These are phyloP conservation scores for Botryotinia narcissicola DNA, from an alignment of 2,329 filamentous ascomycete species.

Conservation along the genomic window DNA sequence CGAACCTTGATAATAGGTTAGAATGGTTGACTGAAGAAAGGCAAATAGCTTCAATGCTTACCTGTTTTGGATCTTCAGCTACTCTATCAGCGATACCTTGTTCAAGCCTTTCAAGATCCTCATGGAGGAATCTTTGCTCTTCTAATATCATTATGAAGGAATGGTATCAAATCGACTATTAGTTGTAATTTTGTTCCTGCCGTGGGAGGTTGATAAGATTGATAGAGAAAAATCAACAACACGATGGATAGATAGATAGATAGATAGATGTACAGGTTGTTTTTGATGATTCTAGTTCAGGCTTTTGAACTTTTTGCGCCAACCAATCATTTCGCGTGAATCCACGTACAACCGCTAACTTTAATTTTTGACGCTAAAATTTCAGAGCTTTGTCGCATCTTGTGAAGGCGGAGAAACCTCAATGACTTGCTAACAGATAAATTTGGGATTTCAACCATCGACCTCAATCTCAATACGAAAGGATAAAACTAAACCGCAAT, in stretches of 20 bases:
- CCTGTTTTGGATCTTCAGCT: constrained; percentile 82
- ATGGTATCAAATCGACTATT: neutral
- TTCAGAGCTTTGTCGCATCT: constrained; percentile 20
- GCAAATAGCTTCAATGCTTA: constrained; percentile 44
- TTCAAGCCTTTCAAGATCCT: constrained; percentile 94
- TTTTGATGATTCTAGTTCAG: constrained; percentile 14
- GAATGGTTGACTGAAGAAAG: neutral
- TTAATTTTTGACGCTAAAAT: constrained; percentile 26
- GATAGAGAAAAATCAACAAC: neutral
- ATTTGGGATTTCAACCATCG: neutral
- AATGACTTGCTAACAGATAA: constrained; percentile 4
- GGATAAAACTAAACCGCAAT: constrained; percentile 27
- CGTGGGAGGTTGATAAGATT: neutral
- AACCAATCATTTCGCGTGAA: constrained; percentile 29
- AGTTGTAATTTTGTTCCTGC: neutral
- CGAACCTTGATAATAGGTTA: constrained; percentile 61
- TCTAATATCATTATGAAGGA: constrained; percentile 70
- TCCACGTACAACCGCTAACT: constrained; percentile 20
- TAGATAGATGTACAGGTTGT: neutral
- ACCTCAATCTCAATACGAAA: constrained; percentile 13
- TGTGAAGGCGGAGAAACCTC: neutral
- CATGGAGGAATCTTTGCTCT: constrained; percentile 89
- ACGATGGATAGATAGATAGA: neutral
- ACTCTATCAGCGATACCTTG: constrained; percentile 89
- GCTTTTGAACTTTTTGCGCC: constrained; percentile 23